Base-by-base conservation (phyloP, 306 rosid genomes). In the Prunus fruticosa region DNA sequence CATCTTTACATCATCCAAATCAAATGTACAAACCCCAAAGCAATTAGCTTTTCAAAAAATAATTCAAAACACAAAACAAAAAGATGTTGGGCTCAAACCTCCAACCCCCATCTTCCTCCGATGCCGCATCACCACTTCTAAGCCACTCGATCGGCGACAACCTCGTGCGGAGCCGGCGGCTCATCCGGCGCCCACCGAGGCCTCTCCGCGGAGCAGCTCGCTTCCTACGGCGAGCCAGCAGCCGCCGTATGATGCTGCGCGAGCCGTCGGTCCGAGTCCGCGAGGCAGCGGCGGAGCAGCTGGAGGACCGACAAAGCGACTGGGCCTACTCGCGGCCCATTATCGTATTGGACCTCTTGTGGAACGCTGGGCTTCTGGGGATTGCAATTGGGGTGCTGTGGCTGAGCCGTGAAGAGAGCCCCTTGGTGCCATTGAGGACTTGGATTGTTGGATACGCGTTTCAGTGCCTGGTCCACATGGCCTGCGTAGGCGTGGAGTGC, bases 241-340 rank as follows among this genome's bases (percentile, higher is more conserved):
- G 92, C 32, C 84, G 93, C 65, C 90, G 91, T 1, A 87, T 95
- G 97, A 82, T 89, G 93, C 92, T 95, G 27, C 90, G 92, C 2
- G 99, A 95, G 79, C 89, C 96, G 3, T 95, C 97, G 0, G 88
- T 92, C 25, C 84, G 87, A 1, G 99, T 95, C 10, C 89, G 99
- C 6, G 99, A 95, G 81, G 79, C 86, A 18, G 97, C 97, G n/a
- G 99, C 97, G 41, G 97, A 86, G 88, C 93, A 92, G 92, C 86
- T 95, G 62, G 99, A 95, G 91, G 97, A 82, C 77, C 92, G 97
- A 20, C 97, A 90, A 88, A 90, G 97, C 52, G 91, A 90, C 34
- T 95, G 99, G 99, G 97, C 97, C 11, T 87, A 88, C 79, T 95
- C 97, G 6, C 84, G 83, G 83, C 97, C 99, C 25, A 88, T 95